Evolutionary conservation across 148 eudicot species (phyloP).

Genomic region (Simmondsia chinensis): DNA sequence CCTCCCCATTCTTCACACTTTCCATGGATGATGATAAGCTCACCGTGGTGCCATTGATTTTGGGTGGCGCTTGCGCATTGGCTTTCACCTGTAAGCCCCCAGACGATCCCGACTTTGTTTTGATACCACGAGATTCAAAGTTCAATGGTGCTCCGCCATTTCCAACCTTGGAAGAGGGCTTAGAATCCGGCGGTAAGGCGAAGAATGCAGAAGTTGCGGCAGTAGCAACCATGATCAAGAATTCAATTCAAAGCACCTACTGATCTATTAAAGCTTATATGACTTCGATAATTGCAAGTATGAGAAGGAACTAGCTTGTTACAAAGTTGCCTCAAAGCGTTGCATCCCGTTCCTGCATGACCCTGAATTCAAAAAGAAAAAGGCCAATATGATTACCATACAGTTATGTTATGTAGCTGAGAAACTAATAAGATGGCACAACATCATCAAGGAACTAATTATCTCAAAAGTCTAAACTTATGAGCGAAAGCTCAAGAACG

Average conservation of each 20-base stretch:
- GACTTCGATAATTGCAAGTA: slow-evolving; percentile 6
- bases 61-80: slow-evolving; percentile 78
- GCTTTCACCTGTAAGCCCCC: slow-evolving; percentile 56
- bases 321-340: slow-evolving; percentile 6
- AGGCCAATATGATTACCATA: too few relatives aligned
- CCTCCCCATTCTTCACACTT: slow-evolving; percentile 37
- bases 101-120: slow-evolving; percentile 40
- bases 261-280: not conserved
- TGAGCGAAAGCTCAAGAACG: too few relatives aligned
- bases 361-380: slow-evolving; percentile 16
- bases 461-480: too few relatives aligned
- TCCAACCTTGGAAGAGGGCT: slow-evolving; percentile 34
- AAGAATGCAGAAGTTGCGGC: slow-evolving; percentile 65
- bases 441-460: too few relatives aligned
- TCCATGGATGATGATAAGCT: slow-evolving; percentile 26
- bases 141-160: slow-evolving; percentile 36
- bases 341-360: slow-evolving; percentile 2
- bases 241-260: slow-evolving; percentile 11
- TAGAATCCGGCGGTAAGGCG: slow-evolving; percentile 37
- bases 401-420: too few relatives aligned
- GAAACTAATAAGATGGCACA: too few relatives aligned
- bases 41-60: slow-evolving; percentile 69
- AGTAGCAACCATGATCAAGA: slow-evolving; percentile 63
- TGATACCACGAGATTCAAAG: slow-evolving; percentile 46
- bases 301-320: not conserved